Evolutionary conservation across 306 rosid genomes (phyloP).

Genomic region (Ormosia emarginata): DNA sequence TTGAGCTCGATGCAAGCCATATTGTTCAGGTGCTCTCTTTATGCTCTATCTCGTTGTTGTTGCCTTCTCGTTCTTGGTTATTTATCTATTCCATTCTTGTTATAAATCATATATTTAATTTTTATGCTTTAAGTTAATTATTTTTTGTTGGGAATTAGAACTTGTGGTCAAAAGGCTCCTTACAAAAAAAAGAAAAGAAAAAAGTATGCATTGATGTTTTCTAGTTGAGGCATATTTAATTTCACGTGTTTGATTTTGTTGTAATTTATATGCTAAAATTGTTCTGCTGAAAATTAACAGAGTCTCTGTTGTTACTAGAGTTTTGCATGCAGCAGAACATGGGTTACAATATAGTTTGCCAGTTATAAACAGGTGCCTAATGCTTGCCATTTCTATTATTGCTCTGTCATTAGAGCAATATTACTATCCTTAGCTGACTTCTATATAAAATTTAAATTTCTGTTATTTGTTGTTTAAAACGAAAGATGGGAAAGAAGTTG

Average conservation of each 20-base stretch:
- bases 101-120: not conserved
- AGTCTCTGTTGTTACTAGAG: slow-evolving; percentile 1
- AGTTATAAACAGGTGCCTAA: not conserved
- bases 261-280: not conserved
- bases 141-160: not conserved
- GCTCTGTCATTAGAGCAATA: not conserved
- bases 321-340: not conserved
- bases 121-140: not conserved
- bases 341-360: not conserved
- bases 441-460: not conserved
- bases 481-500: not conserved
- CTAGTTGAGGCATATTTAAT: not conserved
- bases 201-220: not conserved
- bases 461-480: not conserved
- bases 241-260: not conserved
- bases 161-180: not conserved
- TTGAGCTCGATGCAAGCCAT: slow-evolving; percentile 84
- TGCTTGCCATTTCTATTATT: not conserved
- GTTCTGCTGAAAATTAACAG: not conserved
- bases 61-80: not conserved
- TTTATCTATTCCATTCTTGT: not conserved
- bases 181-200: not conserved
- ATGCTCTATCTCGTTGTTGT: not conserved
- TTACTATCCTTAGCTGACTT: not conserved
- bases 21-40: slow-evolving; percentile 71